A percentile compares a stretch with the other conserved stretches of the same genome.
These are phyloP conservation scores for Fusarium verticillioides DNA, from an alignment of 2,329 filamentous ascomycete genomes.

Conservation along the genomic window DNA sequence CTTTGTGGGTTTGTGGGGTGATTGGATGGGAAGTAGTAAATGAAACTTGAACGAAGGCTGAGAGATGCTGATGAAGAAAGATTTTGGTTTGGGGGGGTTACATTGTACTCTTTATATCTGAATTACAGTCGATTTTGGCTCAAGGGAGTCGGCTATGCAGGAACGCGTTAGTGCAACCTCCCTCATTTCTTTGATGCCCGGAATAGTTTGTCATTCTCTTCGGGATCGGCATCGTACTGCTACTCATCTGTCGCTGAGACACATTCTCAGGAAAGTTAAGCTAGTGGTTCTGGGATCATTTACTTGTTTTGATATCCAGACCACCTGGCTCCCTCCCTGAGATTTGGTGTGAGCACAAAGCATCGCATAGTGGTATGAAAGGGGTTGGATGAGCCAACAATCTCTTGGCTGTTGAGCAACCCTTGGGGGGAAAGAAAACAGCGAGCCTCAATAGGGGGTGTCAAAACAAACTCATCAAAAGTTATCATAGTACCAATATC, in stretches of 20 bases:
- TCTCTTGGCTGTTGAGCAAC: neutral
- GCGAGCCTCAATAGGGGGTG: too few relatives aligned
- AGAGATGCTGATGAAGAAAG: neutral
- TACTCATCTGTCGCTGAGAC: neutral
- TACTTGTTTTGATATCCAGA: neutral
- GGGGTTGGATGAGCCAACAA: neutral
- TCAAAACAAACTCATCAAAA: too few relatives aligned
- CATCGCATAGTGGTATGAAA: neutral
- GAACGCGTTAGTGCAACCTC: neutral
- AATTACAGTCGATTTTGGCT: fast-evolving
- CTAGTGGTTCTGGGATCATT: neutral
- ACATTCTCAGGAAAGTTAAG: neutral
- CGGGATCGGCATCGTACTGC: neutral
- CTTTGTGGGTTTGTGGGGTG: neutral
- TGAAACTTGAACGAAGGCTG: neutral
- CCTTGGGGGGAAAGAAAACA: too few relatives aligned
- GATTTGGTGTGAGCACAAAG: neutral
- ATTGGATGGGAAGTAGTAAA: neutral
- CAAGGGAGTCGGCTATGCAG: neutral
- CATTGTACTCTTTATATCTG: neutral
- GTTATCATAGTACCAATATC: neutral
- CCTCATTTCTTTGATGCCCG: neutral
- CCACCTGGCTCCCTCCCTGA: neutral
- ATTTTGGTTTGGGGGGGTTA: neutral
- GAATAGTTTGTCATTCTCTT: neutral